Evolutionary conservation across 2,329 filamentous ascomycete species (phyloP), one percentile per base, ranked within the genome.

Genomic region (Helicocarpus griseus): DNA sequence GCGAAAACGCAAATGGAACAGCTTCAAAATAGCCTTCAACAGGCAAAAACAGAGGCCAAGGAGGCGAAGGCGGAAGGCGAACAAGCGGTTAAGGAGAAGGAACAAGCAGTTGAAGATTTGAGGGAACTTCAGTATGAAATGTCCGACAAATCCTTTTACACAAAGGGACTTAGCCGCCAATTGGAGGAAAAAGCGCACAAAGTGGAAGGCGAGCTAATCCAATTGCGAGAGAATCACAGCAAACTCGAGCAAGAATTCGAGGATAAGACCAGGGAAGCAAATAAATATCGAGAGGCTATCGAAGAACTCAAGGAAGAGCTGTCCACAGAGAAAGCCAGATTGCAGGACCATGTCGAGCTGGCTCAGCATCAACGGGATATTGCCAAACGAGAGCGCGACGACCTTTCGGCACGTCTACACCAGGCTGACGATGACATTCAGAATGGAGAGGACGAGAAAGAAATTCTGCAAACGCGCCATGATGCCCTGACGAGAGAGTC

Each of bases 131-230:
- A 87, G 55, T 84, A 87, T 50, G 86, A 89, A 60, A 81, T 89
- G 77, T 78, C 85, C 21, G 84, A 90, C 68, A 89, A 89, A 60
- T 90, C 86, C 0, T 77, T 89, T 35, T 81, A 81, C 49, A 86
- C 85, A 11, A 89, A 86, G 63, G 85, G 84, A 2, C 74, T 88
- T 7, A 86, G 81, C 49, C 79, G 85, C 29, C 86, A 90, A 66
- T 77, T 88, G 17, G 85, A 90, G 60, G 85, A 87, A 58, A 87
- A 82, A 65, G 71, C 81, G 7, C 70, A 74, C 48, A 80, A 81
- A 29, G 70, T 90, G 8, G 84, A 89, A 58, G 72, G 78, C 43
- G 85, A 89, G 52, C 69, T 88, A 5, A 78, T 80, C 41, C 63
- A 70, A 2, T 62, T 79, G 48, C 70, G 71, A 43, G 69, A 74